Evolutionary conservation across 116 monocot species (phyloP).

Genomic region (Papilionanthe hybrid): DNA sequence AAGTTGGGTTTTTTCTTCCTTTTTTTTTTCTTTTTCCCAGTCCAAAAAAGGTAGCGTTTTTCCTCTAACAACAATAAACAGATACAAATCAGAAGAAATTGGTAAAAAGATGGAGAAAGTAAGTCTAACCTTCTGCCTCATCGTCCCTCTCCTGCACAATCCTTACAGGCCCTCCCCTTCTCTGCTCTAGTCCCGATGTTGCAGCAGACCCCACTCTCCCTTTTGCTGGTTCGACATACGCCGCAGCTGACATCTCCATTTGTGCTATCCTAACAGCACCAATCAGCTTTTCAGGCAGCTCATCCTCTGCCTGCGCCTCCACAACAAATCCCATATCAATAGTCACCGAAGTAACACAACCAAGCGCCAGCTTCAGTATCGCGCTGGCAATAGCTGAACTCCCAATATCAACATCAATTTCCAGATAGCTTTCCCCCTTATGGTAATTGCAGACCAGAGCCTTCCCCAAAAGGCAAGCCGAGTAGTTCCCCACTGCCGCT

Average conservation of each 20-base stretch:
- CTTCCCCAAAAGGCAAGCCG: slow-evolving; percentile 80
- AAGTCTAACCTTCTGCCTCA: slow-evolving; percentile 8
- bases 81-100: not conserved
- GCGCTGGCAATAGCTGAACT: slow-evolving; percentile 93
- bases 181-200: not conserved
- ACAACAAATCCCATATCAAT: slow-evolving; percentile 96
- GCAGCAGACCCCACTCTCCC: slow-evolving; percentile 5
- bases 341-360: slow-evolving; percentile 69
- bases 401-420: slow-evolving; percentile 96
- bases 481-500: slow-evolving; percentile 78
- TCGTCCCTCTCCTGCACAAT: not conserved
- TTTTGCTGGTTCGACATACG: slow-evolving; percentile 37
- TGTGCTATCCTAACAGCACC: slow-evolving; percentile 88
- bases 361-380: slow-evolving; percentile 66
- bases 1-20: not conserved
- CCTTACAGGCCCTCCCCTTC: not conserved
- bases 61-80: not conserved
- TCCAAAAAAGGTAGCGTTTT: not conserved
- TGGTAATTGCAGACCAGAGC: slow-evolving; percentile 74
- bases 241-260: slow-evolving; percentile 90
- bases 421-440: slow-evolving; percentile 72
- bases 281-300: slow-evolving; percentile 79
- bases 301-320: slow-evolving; percentile 80
- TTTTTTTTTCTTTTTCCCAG: not conserved
- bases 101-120: not conserved